Evolutionary conservation across 2,329 filamentous ascomycete species (phyloP).

Genomic region (Colletotrichum limetticola): DNA sequence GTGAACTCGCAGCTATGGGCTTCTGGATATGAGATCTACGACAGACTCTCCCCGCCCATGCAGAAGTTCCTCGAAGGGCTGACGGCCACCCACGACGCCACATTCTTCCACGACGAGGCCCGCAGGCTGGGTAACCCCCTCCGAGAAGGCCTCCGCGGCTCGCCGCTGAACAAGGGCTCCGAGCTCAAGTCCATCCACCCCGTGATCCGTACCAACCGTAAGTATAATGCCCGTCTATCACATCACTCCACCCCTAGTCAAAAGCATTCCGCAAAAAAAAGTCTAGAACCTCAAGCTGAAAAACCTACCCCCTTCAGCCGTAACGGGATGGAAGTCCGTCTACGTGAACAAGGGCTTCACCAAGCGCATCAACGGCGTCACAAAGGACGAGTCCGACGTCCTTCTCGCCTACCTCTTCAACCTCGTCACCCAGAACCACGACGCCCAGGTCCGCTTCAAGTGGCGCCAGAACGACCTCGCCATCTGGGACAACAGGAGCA

Average conservation of each 20-base stretch:
- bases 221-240: background rate
- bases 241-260: background rate
- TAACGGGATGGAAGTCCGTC: constrained; percentile 67
- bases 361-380: constrained; percentile 64
- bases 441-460: constrained; percentile 65
- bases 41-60: constrained; percentile 61
- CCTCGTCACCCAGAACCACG: constrained; percentile 64
- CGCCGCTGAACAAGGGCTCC: constrained; percentile 66
- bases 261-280: no score
- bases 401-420: constrained; percentile 61
- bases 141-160: constrained; percentile 58
- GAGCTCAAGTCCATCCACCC: constrained; percentile 63
- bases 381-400: constrained; percentile 63
- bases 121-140: constrained; percentile 57
- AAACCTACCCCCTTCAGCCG: constrained; percentile 41
- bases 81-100: constrained; percentile 61
- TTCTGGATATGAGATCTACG: constrained; percentile 63
- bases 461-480: constrained; percentile 65
- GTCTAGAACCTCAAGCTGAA: background rate
- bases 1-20: constrained; percentile 55
- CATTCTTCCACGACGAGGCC: constrained; percentile 62
- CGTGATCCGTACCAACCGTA: constrained; percentile 66
- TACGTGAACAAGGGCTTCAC: constrained; percentile 63
- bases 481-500: constrained; percentile 74
- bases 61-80: constrained; percentile 58